These are phyloP conservation scores for Gossypium thurberi DNA, from an alignment of 345 rosid genomes.

Conservation along the genomic window DNA sequence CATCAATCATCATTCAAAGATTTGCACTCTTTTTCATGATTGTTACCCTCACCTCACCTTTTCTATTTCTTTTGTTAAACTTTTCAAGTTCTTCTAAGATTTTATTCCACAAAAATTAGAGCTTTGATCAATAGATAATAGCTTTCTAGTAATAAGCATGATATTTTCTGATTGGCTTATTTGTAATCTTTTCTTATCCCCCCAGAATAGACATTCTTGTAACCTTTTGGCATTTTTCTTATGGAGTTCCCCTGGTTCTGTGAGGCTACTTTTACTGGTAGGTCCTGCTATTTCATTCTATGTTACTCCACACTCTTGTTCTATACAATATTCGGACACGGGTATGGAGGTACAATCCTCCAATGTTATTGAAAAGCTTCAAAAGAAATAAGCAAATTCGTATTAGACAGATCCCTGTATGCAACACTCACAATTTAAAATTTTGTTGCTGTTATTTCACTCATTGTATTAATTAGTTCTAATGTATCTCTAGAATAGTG, in stretches of 20 bases:
- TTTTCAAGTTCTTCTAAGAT: neutral
- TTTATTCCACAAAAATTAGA: neutral
- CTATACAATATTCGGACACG: neutral
- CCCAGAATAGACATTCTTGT: slow-evolving; percentile 30
- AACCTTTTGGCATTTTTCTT: slow-evolving; percentile 38
- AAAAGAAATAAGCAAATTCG: no score
- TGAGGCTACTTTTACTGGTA: slow-evolving; percentile 42
- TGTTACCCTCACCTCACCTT: neutral
- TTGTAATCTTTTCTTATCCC: slow-evolving; percentile 5
- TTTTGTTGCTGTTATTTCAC: neutral
- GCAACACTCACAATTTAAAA: neutral
- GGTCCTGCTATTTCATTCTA: neutral
- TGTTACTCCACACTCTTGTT: neutral
- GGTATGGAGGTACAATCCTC: no score
- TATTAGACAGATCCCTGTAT: no score
- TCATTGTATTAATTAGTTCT: neutral
- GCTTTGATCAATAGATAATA: neutral
- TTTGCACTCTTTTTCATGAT: neutral
- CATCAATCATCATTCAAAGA: neutral
- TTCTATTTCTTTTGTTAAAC: neutral
- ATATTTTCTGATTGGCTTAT: neutral
- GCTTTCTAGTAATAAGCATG: neutral
- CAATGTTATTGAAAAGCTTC: no score
- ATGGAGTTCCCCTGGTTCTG: slow-evolving; percentile 46
- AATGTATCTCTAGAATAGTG: neutral